phyloP scores from a whole-genome alignment of 2,329 filamentous ascomycete species.

The Rhexocercosporidium sp. region DNA sequence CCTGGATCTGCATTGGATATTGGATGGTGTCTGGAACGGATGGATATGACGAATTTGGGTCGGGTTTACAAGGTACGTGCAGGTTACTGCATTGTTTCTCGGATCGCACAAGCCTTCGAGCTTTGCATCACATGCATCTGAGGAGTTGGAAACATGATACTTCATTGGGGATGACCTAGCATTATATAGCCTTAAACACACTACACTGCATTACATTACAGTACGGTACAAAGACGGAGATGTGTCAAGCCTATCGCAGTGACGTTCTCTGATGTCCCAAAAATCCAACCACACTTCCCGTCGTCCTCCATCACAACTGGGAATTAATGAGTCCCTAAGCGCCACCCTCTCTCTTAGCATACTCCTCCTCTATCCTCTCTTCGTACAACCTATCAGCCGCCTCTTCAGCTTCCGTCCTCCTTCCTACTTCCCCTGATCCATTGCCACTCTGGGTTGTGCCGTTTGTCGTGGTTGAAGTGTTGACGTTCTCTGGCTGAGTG shows the following conservation, averaged over 20 bases:
- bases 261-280: slow-evolving; percentile 13
- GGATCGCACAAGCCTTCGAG: not conserved
- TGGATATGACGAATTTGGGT: not conserved
- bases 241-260: slow-evolving; percentile 10
- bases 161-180: not conserved
- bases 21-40: not conserved
- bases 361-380: slow-evolving; percentile 65
- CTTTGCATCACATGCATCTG: not conserved
- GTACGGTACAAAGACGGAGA: slow-evolving; percentile 5
- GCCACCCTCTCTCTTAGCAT: slow-evolving; percentile 64
- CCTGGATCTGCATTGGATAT: not conserved
- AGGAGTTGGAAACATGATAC: not conserved
- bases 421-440: not conserved
- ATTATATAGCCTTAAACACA: not conserved
- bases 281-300: no score
- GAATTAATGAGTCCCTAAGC: slow-evolving; percentile 45
- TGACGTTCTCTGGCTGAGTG: not conserved
- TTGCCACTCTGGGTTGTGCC: not conserved
- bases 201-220: not conserved
- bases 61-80: not conserved
- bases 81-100: not conserved
- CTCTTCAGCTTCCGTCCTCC: slow-evolving; percentile 15
- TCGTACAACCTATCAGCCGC: slow-evolving; percentile 50
- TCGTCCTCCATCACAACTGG: no score
- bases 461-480: not conserved